These are phyloP conservation scores for Alternaria ethzedia DNA, from an alignment of 2,329 filamentous ascomycete genomes.

Conservation along the genomic window DNA sequence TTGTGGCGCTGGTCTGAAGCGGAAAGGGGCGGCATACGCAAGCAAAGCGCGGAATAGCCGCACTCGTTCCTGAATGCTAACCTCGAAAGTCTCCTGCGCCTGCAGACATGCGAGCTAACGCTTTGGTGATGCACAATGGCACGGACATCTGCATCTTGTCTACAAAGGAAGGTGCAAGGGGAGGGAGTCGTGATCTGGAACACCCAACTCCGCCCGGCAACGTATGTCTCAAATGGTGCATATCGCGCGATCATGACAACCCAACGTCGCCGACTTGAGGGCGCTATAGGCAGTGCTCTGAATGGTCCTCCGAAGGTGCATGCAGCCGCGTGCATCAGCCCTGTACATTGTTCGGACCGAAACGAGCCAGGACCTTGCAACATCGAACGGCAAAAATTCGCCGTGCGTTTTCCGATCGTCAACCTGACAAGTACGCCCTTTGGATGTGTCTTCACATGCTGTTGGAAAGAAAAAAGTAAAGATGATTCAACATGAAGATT, in stretches of 20 bases:
- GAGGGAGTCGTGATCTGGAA: conserved; percentile 1
- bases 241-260: conserved; percentile 4
- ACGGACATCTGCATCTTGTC: conserved; percentile 12
- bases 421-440: not conserved
- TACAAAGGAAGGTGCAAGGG: conserved; percentile 12
- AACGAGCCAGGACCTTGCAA: not conserved
- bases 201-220: conserved; percentile 11
- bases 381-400: conserved; percentile 1
- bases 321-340: conserved; percentile 5
- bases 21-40: conserved; percentile 5
- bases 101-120: conserved; percentile 2
- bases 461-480: not conserved
- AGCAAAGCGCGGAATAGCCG: not conserved
- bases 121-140: conserved; percentile 3
- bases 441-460: not conserved
- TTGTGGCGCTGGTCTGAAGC: conserved; percentile 1
- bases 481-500: not conserved
- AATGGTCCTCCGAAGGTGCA: conserved; percentile 11
- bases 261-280: conserved; percentile 7
- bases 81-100: conserved; percentile 8
- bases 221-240: conserved; percentile 4
- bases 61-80: conserved; percentile 16
- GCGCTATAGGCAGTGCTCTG: conserved; percentile 20
- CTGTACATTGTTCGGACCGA: conserved; percentile 8
- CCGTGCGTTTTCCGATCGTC: not conserved